Percentiles rank a stretch among this genome's conserved stretches.
These are phyloP conservation scores for Cyberlindnera mycetangii DNA, from an alignment of 805 yeast species.

Conservation along the genomic window DNA sequence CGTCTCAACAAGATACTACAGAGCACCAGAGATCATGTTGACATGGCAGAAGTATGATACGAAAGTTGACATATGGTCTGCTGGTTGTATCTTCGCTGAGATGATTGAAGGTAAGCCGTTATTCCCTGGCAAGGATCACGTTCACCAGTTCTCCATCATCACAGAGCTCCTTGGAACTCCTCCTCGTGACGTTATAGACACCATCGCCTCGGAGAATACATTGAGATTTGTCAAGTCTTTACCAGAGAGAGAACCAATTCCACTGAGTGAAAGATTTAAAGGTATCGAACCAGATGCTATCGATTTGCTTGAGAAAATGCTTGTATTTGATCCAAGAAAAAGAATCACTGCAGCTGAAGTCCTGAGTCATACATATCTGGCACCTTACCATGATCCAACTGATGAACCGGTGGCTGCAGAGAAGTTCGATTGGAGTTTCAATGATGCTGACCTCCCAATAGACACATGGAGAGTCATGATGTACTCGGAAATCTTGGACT, in stretches of 20 bases:
- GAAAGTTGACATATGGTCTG: slow-evolving; percentile 97
- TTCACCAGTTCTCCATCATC: slow-evolving; percentile 94
- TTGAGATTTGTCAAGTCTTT: slow-evolving; percentile 89
- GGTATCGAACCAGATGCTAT: slow-evolving; percentile 82
- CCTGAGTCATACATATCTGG: slow-evolving; percentile 83
- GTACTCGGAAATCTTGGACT: slow-evolving; percentile 95
- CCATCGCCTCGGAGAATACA: slow-evolving; percentile 95
- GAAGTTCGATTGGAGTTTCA: slow-evolving; percentile 96
- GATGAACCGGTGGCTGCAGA: slow-evolving; percentile 95
- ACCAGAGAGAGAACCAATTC: slow-evolving; percentile 91
- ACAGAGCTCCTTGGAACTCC: slow-evolving; percentile 96
- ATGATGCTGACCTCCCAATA: slow-evolving; percentile 95
- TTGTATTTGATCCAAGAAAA: slow-evolving; percentile 91
- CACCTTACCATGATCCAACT: slow-evolving; percentile 94
- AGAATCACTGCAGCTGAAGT: slow-evolving; percentile 93
- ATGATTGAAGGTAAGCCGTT: slow-evolving; percentile 97
- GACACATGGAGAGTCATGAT: slow-evolving; percentile 99
- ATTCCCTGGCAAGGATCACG: slow-evolving; percentile 98
- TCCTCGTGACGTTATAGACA: slow-evolving; percentile 91
- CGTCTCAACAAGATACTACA: slow-evolving; percentile 90
- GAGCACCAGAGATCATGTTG: slow-evolving; percentile 98
- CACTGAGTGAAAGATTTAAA: slow-evolving; percentile 77
- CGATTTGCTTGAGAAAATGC: slow-evolving; percentile 83
- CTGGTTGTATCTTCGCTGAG: slow-evolving; percentile 95
- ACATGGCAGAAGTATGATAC: slow-evolving; percentile 98